Evolutionary conservation across 1,284 basidiomycete genomes (phyloP).

Genomic region (Sutorius eximius): DNA sequence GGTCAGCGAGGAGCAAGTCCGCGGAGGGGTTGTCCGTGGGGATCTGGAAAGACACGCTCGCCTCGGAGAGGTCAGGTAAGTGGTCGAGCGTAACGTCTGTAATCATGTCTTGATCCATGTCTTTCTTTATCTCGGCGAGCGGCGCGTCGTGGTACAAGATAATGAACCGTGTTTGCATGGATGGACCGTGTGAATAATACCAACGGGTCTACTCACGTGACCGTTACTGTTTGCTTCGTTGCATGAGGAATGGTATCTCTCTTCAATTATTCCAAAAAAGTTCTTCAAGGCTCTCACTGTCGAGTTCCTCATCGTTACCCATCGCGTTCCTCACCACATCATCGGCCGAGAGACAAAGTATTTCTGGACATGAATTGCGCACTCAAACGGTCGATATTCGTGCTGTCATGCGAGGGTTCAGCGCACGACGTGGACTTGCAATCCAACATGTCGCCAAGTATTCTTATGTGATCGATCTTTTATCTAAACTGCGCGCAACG

Average conservation of each 20-base stretch:
- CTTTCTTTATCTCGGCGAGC: neutral
- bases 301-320: neutral
- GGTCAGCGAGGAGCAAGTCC: constrained; percentile 43
- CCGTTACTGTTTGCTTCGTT: neutral
- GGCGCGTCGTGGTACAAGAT: neutral
- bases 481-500: constrained; percentile 9
- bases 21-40: constrained; percentile 37
- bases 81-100: constrained; percentile 48
- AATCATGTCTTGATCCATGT: constrained; percentile 25
- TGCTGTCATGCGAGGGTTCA: neutral
- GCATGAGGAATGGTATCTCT: too few relatives aligned
- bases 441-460: constrained; percentile 11
- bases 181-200: constrained; percentile 22
- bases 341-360: neutral
- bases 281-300: neutral
- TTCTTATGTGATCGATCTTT: constrained; percentile 11
- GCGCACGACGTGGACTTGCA: constrained; percentile 4
- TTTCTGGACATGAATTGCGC: neutral
- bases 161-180: constrained; percentile 12
- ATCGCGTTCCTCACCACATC: neutral
- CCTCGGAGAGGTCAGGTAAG: constrained; percentile 46
- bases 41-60: constrained; percentile 55
- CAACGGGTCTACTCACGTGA: constrained; percentile 34
- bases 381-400: neutral
- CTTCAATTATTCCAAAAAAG: constrained; percentile 1